Base-by-base conservation (phyloP, 2,329 filamentous ascomycete species). In the Trichophyton schoenleinii region DNA sequence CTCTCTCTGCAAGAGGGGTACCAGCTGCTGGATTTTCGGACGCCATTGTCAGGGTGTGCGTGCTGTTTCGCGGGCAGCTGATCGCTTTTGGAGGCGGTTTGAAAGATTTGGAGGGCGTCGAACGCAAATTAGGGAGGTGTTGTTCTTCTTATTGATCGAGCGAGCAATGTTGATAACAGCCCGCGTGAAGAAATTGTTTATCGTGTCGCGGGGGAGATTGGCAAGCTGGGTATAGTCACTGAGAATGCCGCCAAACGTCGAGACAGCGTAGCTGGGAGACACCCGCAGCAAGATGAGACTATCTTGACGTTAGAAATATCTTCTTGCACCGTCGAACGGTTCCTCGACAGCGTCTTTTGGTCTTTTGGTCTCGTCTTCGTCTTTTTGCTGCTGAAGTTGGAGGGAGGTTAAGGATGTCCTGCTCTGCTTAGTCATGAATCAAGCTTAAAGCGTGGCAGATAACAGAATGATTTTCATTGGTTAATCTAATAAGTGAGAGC, bases 1-100 rank as follows among this genome's bases (percentile, higher is more conserved):
- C 75, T 62, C 79, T 78, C 64, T 79, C 77, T 22, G 73, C 78
- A 58, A 81, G 72, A 36, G 78, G 78, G 44, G 71, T 72, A 57
- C 68, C 69, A n/a, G 67, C 63, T 63, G 66, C 59, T 15, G 65
- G 64, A 60, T 68, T 65, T 61, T 76, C 74, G 20, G 73, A 70
- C 18, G 76, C 70, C 76, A 78, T 78, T 13, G 52, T 67, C 58
- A 58, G 60, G 22, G 20, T 28, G 18, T n/a, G 25, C n/a, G n/a
- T 13, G 15, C 42, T 11, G 58, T 38, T 49, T 25, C 42, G 58
- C 34, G 22, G n/a, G 22, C 11, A 4, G 20, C 1, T 41, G n/a
- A n/a, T 28, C 13, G 9, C 4, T 59, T 38, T 25, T 42, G n/a
- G 28, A 31, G 28, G 48, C 11, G 18, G n/a, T 18, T 18, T 6